Evolutionary conservation across 2,329 filamentous ascomycete species (phyloP), one percentile per base, ranked within the genome.

Genomic region (Endothia cerciana): DNA sequence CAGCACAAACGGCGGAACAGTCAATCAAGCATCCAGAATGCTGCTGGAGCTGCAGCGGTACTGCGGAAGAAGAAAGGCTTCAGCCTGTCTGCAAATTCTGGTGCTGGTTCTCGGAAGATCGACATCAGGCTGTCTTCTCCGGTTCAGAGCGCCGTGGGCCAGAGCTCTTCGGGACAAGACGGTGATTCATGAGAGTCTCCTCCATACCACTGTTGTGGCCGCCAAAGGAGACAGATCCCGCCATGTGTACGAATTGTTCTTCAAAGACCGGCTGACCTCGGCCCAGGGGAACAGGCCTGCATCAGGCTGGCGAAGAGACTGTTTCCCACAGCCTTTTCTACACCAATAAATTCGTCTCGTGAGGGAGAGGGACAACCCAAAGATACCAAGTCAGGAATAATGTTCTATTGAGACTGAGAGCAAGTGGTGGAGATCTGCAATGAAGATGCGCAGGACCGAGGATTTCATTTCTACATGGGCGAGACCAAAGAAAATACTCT

Each of bases 1-100:
- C 81, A 85, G 59, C 82, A 81, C 73, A 90, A 89, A 73, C 83
- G 87, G 49, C 84, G 87, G 45, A 89, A 86, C 72, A 88, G 84
- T 74, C 82, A 79, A 64, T 84, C 85, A 8, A 80, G 80, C 2
- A 80, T 79, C 19, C 77, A 79, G 11, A 82, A 78, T 53, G 69
- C 76, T 2, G 75, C 78, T 25, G 69, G 71, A 45, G 70, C 77
- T 17, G 73, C 78, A n/a, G 76, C 77, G 22, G 75, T 78, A 19
- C 76, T 82, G 36, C 72, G 79, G 41, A 81, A 78, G 67, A 84
- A 82, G 74, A 82, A 80, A 73, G 79, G 79, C 61, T 81, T 84
- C 68, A 77, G 77, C 2, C 75, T 77, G 19, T 28, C 59, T 25
- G 75, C 79, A n/a, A 77, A 78, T 61, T 74, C 79, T 6, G 79